Conservation (phyloP, 441 rosid species). For the Brassica hybrid region DNA sequence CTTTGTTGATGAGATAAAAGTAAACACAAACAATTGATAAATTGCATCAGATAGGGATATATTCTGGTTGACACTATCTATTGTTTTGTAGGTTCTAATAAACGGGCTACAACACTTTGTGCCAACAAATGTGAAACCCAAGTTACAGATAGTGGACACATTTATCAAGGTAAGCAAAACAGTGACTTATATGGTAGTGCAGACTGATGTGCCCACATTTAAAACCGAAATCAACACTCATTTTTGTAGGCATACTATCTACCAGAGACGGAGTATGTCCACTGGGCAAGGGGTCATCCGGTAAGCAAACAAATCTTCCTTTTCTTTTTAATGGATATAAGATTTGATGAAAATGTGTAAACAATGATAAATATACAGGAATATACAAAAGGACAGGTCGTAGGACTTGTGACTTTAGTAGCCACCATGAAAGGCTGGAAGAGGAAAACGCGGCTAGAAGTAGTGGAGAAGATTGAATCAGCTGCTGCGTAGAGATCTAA, state of each 20-base stretch:
- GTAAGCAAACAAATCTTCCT: slow-evolving; percentile 47
- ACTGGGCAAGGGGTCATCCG: slow-evolving; percentile 94
- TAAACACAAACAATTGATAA: slow-evolving; percentile 2
- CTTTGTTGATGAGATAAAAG: not conserved
- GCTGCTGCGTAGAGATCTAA: slow-evolving; percentile 17
- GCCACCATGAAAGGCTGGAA: slow-evolving; percentile 97
- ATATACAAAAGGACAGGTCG: slow-evolving; percentile 65
- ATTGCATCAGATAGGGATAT: not conserved
- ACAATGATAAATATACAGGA: not conserved
- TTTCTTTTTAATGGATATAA: not conserved
- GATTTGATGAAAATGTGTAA: slow-evolving; percentile 3
- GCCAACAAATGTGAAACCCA: slow-evolving; percentile 70
- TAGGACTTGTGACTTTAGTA: slow-evolving; percentile 85
- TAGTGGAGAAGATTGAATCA: slow-evolving; percentile 84
- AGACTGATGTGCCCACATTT: not conserved
- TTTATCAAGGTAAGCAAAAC: slow-evolving; percentile 73
- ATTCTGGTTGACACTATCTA: not conserved
- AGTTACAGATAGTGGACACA: slow-evolving; percentile 78
- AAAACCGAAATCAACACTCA: slow-evolving; percentile 15
- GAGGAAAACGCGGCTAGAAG: slow-evolving; percentile 88
- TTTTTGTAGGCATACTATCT: slow-evolving; percentile 87
- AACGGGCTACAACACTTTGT: slow-evolving; percentile 88
- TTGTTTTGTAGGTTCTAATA: slow-evolving; percentile 74
- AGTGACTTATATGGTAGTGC: not conserved
- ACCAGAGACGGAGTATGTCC: slow-evolving; percentile 93